Conservation (phyloP, 768 basidiomycete species). For the Rubroboletus pulcherrimus region DNA sequence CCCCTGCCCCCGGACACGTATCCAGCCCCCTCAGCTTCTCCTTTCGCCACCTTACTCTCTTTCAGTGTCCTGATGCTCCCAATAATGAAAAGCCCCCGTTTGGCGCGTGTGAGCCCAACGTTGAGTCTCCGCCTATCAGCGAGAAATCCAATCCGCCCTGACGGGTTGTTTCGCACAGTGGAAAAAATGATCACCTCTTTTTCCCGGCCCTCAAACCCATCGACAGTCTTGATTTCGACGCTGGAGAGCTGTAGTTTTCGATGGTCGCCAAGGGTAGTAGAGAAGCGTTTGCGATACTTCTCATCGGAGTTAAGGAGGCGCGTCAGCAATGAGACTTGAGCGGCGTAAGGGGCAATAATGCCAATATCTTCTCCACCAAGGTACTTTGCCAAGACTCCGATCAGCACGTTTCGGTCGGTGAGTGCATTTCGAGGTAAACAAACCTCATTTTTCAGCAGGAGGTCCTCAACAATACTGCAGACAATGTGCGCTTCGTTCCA, state of each 20-base stretch:
- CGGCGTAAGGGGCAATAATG: conserved; percentile 88
- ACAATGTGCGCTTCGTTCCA: conserved; percentile 74
- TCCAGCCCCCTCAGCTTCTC: conserved; percentile 10
- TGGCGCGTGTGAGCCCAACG: conserved; percentile 87
- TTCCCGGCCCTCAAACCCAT: conserved; percentile 92
- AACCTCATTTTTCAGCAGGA: conserved; percentile 72
- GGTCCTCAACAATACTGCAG: conserved; percentile 76
- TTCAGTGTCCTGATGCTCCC: conserved; percentile 68
- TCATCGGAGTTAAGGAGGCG: conserved; percentile 58
- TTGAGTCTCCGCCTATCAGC: conserved; percentile 84
- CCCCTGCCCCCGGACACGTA: conserved; percentile 37
- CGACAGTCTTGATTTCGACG: conserved; percentile 89
- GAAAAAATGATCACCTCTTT: conserved; percentile 92
- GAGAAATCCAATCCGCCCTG: conserved; percentile 82
- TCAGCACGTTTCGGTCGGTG: conserved; percentile 3
- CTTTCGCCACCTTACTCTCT: conserved; percentile 38
- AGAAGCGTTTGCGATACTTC: conserved; percentile 52
- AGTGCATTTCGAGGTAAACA: conserved; percentile 21
- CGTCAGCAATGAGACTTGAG: conserved; percentile 76
- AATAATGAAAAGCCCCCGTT: conserved; percentile 77
- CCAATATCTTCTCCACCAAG: conserved; percentile 78
- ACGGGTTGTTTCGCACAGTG: conserved; percentile 78
- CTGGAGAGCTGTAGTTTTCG: conserved; percentile 61
- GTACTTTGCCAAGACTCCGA: conserved; percentile 34
- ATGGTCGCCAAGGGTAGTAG: conserved; percentile 55